Percentiles rank a stretch among this genome's conserved stretches.
Conservation (phyloP, 441 rosid genomes). For the Codiaeum variegatum region DNA sequence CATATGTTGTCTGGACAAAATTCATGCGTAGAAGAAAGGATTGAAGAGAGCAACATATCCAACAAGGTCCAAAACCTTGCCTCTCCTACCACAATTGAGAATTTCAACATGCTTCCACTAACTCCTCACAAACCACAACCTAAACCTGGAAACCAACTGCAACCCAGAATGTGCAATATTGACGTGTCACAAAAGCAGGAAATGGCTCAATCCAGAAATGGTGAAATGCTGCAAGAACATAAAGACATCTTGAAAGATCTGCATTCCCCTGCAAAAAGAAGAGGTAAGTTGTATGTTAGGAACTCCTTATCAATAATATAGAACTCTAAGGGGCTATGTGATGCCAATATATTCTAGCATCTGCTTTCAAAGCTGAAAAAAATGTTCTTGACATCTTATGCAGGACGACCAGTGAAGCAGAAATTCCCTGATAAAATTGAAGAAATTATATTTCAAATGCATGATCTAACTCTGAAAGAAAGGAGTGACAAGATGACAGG, state of each 20-base stretch:
- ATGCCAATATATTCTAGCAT: conserved; percentile 21
- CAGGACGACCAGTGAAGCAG: conserved; percentile 38
- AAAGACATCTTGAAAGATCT: conserved; percentile 23
- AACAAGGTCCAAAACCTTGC: conserved; percentile 27
- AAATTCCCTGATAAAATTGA: conserved; percentile 32
- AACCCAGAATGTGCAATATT: conserved; percentile 20
- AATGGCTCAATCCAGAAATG: conserved; percentile 25
- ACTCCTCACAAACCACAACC: conserved; percentile 32
- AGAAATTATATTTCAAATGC: conserved; percentile 45
- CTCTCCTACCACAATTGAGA: conserved; percentile 24
- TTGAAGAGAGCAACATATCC: conserved; percentile 23
- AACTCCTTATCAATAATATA: conserved; percentile 20
- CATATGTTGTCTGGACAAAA: conserved; percentile 22
- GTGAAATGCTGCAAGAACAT: conserved; percentile 33
- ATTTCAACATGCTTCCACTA: conserved; percentile 31
- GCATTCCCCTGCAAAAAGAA: conserved; percentile 31
- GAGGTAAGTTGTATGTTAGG: conserved; percentile 41
- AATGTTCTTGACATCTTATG: conserved; percentile 27
- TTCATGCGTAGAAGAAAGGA: conserved; percentile 24
- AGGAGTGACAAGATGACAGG: conserved; percentile 23
- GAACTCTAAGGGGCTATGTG: conserved; percentile 14
- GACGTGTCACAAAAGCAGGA: conserved; percentile 29
- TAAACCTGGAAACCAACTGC: conserved; percentile 27
- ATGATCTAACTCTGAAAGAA: conserved; percentile 41
- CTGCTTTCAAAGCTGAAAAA: conserved; percentile 8